Evolutionary conservation across 345 rosid genomes (phyloP).

Genomic region (Dipteronia sinensis): DNA sequence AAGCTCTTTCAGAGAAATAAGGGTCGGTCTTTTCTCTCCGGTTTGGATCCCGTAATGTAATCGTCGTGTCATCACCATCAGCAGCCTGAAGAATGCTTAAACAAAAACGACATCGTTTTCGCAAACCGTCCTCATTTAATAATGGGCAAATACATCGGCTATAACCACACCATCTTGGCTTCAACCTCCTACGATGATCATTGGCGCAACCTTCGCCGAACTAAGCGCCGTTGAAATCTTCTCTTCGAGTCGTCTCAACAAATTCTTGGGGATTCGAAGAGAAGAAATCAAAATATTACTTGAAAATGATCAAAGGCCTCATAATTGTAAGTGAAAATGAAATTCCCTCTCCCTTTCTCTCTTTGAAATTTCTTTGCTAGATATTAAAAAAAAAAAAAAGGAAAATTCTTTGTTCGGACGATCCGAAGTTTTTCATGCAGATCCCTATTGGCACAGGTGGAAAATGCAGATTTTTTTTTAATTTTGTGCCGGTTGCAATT

Average conservation of each 20-base stretch:
- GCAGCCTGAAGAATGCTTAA: slow-evolving; percentile 59
- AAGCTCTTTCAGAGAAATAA: slow-evolving; percentile 31
- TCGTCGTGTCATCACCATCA: slow-evolving; percentile 42
- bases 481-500: no score
- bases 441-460: no score
- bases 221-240: slow-evolving; percentile 44
- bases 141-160: slow-evolving; percentile 35
- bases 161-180: slow-evolving; percentile 26
- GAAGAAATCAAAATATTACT: slow-evolving; percentile 26
- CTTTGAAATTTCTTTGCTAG: no score
- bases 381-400: no score
- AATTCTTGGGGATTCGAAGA: neutral
- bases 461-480: no score
- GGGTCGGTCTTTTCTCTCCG: slow-evolving; percentile 50
- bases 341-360: neutral
- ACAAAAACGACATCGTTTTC: slow-evolving; percentile 49
- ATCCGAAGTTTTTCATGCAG: no score
- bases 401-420: no score
- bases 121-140: slow-evolving; percentile 50
- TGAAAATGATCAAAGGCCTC: slow-evolving; percentile 53
- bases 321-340: slow-evolving; percentile 14
- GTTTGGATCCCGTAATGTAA: slow-evolving; percentile 40
- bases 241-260: slow-evolving; percentile 37
- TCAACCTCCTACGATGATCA: slow-evolving; percentile 45
- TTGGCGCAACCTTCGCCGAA: slow-evolving; percentile 60